Evolutionary conservation across 2,329 filamentous ascomycete species (phyloP).

Genomic region (Hymenoscyphus infarciens): DNA sequence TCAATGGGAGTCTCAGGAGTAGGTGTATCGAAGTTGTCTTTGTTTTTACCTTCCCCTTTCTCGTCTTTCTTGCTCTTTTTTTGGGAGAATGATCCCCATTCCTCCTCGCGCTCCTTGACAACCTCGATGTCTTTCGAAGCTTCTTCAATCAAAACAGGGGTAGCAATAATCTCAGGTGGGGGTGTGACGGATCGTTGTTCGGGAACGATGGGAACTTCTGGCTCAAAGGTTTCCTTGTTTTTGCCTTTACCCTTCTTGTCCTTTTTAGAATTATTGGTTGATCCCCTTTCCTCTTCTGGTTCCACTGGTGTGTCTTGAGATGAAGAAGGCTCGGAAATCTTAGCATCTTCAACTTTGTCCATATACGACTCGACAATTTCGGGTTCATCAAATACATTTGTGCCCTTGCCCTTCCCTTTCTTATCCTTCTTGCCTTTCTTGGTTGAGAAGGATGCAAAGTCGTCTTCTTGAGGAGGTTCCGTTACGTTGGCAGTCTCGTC

Average conservation of each 20-base stretch:
- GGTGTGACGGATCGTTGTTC: background rate
- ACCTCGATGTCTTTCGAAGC: no score
- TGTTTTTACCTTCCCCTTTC: slow-evolving; percentile 2
- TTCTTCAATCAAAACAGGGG: background rate
- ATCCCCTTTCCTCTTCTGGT: background rate
- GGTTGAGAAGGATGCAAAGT: slow-evolving; percentile 3
- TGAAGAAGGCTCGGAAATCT: background rate
- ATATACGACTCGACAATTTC: background rate
- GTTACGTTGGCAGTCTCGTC: background rate
- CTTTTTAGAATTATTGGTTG: slow-evolving; percentile 36
- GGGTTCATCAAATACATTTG: slow-evolving; percentile 5
- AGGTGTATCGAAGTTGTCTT: no score
- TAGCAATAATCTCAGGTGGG: background rate
- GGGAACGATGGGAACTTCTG: background rate
- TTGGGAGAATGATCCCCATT: background rate
- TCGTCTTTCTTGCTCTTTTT: slow-evolving; percentile 12
- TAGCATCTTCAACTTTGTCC: slow-evolving; percentile 7
- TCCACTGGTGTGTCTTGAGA: background rate
- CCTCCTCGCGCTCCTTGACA: background rate
- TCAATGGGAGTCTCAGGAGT: no score
- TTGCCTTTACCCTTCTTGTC: slow-evolving; percentile 24
- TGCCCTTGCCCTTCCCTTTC: slow-evolving; percentile 22
- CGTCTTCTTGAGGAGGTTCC: background rate
- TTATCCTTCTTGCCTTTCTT: slow-evolving; percentile 21
- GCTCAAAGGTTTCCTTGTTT: background rate